Conservation (phyloP, 2,329 filamentous ascomycete species). For the Thermomyces lanuginosus region DNA sequence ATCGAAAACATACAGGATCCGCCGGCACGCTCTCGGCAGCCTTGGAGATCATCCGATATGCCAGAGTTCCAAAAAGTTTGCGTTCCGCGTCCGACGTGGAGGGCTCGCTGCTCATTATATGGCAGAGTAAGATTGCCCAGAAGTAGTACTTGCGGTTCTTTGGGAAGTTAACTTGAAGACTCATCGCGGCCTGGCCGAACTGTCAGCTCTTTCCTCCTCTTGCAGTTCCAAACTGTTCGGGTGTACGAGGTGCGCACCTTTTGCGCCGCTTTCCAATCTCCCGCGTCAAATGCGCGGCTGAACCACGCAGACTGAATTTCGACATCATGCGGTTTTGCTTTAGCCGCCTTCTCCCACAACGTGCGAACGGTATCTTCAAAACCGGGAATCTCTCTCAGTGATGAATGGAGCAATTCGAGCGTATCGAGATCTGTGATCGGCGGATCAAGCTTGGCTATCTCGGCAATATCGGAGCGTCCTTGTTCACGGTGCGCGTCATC, state of each 20-base stretch:
- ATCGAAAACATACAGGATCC: slow-evolving; percentile 22
- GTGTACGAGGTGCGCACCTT: slow-evolving; percentile 22
- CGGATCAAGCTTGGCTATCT: slow-evolving; percentile 26
- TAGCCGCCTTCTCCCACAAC: slow-evolving; percentile 33
- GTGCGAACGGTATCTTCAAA: slow-evolving; percentile 19
- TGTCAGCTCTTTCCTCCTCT: neutral
- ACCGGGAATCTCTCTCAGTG: slow-evolving; percentile 20
- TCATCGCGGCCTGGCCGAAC: slow-evolving; percentile 29
- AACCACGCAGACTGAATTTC: slow-evolving; percentile 33
- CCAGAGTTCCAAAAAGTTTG: slow-evolving; percentile 34
- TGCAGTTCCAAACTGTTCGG: neutral
- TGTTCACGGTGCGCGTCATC: slow-evolving; percentile 28
- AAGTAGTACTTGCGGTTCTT: slow-evolving; percentile 33
- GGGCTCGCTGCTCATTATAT: slow-evolving; percentile 23
- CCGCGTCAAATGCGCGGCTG: slow-evolving; percentile 22
- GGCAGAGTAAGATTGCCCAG: slow-evolving; percentile 33
- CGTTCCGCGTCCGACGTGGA: slow-evolving; percentile 25
- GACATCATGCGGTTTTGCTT: slow-evolving; percentile 26
- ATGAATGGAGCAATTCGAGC: slow-evolving; percentile 27
- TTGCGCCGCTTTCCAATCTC: slow-evolving; percentile 33
- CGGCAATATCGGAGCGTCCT: slow-evolving; percentile 27
- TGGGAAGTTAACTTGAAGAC: slow-evolving; percentile 33
- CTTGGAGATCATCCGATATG: slow-evolving; percentile 34
- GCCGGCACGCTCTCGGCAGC: slow-evolving; percentile 29
- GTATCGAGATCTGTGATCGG: slow-evolving; percentile 30